These are phyloP conservation scores for Ziziphus jujuba DNA, from an alignment of 306 rosid genomes.

Conservation along the genomic window DNA sequence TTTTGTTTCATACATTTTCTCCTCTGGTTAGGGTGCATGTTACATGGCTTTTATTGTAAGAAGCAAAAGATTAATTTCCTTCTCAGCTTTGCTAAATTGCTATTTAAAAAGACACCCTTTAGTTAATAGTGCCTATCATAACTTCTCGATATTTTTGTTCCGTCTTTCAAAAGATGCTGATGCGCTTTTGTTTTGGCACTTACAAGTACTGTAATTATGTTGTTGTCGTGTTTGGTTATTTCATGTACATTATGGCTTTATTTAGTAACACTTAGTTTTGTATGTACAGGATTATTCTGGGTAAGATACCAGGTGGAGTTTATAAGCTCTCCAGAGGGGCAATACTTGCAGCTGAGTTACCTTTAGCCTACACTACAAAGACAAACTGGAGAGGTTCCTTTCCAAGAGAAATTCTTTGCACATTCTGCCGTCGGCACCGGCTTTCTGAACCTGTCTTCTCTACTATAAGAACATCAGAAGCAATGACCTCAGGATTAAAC, in stretches of 20 bases:
- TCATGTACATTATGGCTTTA: slow-evolving; percentile 13
- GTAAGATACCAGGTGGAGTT: slow-evolving; percentile 81
- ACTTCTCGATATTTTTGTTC: background rate
- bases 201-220: slow-evolving; percentile 3
- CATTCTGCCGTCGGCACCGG: slow-evolving; percentile 85
- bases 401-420: slow-evolving; percentile 79
- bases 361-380: slow-evolving; percentile 61
- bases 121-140: background rate
- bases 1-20: background rate
- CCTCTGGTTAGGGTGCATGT: background rate
- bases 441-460: slow-evolving; percentile 71
- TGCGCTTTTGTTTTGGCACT: slow-evolving; percentile 22
- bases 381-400: slow-evolving; percentile 88
- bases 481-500: slow-evolving; percentile 42
- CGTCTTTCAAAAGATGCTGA: background rate
- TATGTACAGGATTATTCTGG: slow-evolving; percentile 73
- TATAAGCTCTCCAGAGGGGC: slow-evolving; percentile 90
- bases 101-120: background rate
- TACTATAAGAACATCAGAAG: slow-evolving; percentile 30
- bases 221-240: slow-evolving; percentile 9
- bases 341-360: slow-evolving; percentile 69
- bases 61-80: too few species aligned
- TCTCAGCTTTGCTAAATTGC: background rate
- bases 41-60: background rate
- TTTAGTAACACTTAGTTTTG: slow-evolving; percentile 32